These are phyloP conservation scores for Stephania japonica DNA, from an alignment of 164 flowering plant species.

Conservation along the genomic window DNA sequence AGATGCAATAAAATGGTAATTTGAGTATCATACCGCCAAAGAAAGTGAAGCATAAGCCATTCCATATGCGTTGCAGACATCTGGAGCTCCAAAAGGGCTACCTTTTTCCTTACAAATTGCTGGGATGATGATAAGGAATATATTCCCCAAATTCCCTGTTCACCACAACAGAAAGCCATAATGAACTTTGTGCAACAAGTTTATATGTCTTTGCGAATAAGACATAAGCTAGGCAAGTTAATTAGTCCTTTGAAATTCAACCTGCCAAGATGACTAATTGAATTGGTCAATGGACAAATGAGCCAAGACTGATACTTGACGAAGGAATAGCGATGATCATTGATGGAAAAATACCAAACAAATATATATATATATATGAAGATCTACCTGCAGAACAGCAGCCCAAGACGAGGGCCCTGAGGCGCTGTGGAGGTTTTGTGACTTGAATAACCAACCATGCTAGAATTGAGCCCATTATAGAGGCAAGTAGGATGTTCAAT, in stretches of 20 bases:
- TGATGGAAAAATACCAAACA: background rate
- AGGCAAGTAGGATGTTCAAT: conserved; percentile 59
- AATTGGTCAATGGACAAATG: background rate
- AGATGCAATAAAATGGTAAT: background rate
- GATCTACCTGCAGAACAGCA: conserved; percentile 70
- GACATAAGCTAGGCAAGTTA: too few relatives aligned
- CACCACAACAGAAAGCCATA: conserved; percentile 3
- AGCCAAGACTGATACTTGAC: background rate
- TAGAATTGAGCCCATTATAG: conserved; percentile 56
- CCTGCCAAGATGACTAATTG: background rate
- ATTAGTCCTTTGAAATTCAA: background rate
- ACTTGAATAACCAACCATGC: conserved; percentile 57
- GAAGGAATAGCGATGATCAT: background rate
- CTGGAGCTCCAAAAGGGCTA: conserved; percentile 68
- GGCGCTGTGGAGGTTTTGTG: conserved; percentile 53
- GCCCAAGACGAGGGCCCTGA: conserved; percentile 67
- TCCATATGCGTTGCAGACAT: conserved; percentile 45
- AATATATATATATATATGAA: background rate
- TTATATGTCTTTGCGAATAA: background rate
- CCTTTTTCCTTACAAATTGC: conserved; percentile 70
- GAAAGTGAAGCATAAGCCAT: conserved; percentile 73
- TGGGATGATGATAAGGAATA: conserved; percentile 65
- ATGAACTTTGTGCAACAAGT: background rate
- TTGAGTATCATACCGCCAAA: conserved; percentile 57
- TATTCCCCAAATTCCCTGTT: conserved; percentile 75